These are phyloP conservation scores for Bassia scoparia DNA, from an alignment of 148 eudicot species.

Conservation along the genomic window DNA sequence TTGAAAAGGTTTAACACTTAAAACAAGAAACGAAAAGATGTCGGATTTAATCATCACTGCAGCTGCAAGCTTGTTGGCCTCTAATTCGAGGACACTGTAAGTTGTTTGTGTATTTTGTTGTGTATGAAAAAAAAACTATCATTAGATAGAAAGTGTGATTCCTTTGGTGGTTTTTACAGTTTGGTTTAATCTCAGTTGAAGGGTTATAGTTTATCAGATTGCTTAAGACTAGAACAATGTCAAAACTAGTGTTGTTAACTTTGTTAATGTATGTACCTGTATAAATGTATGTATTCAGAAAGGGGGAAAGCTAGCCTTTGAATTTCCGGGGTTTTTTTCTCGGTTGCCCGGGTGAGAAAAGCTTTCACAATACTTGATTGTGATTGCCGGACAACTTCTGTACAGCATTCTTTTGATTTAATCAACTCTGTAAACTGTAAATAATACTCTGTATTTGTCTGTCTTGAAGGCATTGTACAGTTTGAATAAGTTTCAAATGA, in stretches of 20 bases:
- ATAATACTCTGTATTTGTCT: not conserved
- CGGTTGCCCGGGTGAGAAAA: constrained; percentile 11
- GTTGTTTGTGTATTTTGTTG: constrained; percentile 11
- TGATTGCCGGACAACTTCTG: not conserved
- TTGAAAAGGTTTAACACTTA: not conserved
- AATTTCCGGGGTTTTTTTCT: constrained; percentile 3
- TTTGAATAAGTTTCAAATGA: constrained; percentile 5
- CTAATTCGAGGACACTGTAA: not conserved
- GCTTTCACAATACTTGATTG: not conserved
- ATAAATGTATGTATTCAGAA: constrained; percentile 5
- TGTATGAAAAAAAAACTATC: constrained; percentile 18
- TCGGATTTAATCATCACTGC: not conserved
- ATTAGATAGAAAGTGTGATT: constrained; percentile 13
- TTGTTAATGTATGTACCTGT: not conserved
- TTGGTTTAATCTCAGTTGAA: not conserved
- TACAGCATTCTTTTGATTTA: not conserved
- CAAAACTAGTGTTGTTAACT: not conserved
- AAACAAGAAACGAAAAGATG: not conserved
- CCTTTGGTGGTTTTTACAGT: not conserved
- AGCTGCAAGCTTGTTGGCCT: not conserved
- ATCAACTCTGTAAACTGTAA: not conserved
- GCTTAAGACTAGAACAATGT: not conserved
- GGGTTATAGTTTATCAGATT: constrained; percentile 3
- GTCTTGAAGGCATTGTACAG: not conserved
- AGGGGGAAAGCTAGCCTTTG: constrained; percentile 4